Percentiles rank a stretch among this genome's conserved stretches.
These are phyloP conservation scores for Bondarzewia mesenterica DNA, from an alignment of 1,284 basidiomycete species.

Conservation along the genomic window DNA sequence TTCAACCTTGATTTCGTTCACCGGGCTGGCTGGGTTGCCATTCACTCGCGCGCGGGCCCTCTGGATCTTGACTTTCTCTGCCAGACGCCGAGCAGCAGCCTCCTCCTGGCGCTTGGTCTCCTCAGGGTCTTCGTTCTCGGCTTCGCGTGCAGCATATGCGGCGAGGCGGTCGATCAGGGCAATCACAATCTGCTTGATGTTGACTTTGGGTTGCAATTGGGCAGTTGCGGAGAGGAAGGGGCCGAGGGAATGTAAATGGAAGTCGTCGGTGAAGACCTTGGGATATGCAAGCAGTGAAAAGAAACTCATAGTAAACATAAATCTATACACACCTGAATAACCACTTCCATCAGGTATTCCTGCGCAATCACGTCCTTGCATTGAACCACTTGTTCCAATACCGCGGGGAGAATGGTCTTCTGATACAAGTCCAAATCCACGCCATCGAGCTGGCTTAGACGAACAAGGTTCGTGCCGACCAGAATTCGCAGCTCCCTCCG, in stretches of 20 bases:
- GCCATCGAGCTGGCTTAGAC: slow-evolving; percentile 87
- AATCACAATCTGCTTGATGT: slow-evolving; percentile 95
- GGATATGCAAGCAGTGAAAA: not conserved
- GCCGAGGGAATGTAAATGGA: slow-evolving; percentile 87
- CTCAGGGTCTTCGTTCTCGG: slow-evolving; percentile 88
- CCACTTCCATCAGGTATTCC: slow-evolving; percentile 97
- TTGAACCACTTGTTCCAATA: slow-evolving; percentile 91
- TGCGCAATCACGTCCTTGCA: slow-evolving; percentile 97
- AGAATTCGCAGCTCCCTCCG: slow-evolving; percentile 87
- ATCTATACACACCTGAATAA: slow-evolving; percentile 69
- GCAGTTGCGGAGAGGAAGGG: slow-evolving; percentile 92
- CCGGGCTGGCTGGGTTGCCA: slow-evolving; percentile 19
- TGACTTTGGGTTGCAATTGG: slow-evolving; percentile 90
- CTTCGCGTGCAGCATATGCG: slow-evolving; percentile 87
- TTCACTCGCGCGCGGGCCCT: slow-evolving; percentile 53
- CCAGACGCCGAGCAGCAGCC: slow-evolving; percentile 77
- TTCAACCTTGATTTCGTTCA: slow-evolving; percentile 13
- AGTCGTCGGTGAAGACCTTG: slow-evolving; percentile 95
- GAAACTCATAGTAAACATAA: not conserved
- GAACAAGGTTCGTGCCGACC: slow-evolving; percentile 92
- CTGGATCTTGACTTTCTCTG: slow-evolving; percentile 77
- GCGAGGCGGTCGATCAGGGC: slow-evolving; percentile 93
- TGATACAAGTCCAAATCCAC: slow-evolving; percentile 90
- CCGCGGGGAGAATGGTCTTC: slow-evolving; percentile 75
- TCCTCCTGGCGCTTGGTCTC: slow-evolving; percentile 88